A percentile compares a stretch with the other conserved stretches of the same genome.
phyloP scores from a whole-genome alignment of 352 stramenopile genomes.

The Pythium utonaiense region DNA sequence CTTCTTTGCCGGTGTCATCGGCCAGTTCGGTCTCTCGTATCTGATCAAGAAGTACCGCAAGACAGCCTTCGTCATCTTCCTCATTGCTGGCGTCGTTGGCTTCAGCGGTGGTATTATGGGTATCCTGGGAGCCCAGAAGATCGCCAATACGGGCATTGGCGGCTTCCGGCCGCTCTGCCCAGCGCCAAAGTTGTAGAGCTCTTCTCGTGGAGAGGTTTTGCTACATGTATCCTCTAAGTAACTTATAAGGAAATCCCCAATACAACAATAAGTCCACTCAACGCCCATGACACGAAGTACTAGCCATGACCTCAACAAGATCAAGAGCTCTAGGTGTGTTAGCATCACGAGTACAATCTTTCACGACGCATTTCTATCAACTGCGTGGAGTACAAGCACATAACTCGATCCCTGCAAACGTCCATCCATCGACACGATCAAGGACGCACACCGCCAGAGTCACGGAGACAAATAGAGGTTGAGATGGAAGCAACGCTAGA shows the following conservation, averaged over 20 bases:
- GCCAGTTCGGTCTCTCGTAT: slow-evolving; percentile 90
- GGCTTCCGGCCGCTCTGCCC: slow-evolving; percentile 73
- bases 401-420: no score
- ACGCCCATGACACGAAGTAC: no score
- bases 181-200: slow-evolving; percentile 5
- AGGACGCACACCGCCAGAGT: no score
- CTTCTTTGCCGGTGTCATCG: slow-evolving; percentile 87
- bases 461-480: no score
- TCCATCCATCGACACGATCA: no score
- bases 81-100: slow-evolving; percentile 70
- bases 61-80: slow-evolving; percentile 74
- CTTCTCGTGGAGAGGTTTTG: background rate
- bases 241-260: slow-evolving; percentile 2
- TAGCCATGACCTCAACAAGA: no score
- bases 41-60: slow-evolving; percentile 91
- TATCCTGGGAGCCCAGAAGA: slow-evolving; percentile 50
- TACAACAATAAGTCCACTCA: background rate
- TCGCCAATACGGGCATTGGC: slow-evolving; percentile 56
- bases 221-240: background rate
- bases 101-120: slow-evolving; percentile 73
- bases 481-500: no score
- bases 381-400: no score
- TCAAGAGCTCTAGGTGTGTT: no score
- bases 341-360: no score
- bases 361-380: no score